Conservation (phyloP, 495 filamentous ascomycete genomes). For the Penicillium steckii region DNA sequence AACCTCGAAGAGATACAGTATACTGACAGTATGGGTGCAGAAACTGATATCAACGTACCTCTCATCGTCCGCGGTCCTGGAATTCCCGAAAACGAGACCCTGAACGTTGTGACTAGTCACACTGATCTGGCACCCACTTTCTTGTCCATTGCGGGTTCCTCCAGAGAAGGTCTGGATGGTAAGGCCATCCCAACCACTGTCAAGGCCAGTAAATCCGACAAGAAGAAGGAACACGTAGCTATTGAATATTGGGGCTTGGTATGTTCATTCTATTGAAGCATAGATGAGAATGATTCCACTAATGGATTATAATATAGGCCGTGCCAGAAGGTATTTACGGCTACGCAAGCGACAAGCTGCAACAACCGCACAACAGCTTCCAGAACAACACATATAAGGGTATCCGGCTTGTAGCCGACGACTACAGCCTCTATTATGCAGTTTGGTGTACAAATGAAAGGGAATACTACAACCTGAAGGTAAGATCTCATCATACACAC, state of each 20-base stretch:
- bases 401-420: conserved; percentile 47
- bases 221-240: conserved; percentile 55
- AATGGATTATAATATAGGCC: conserved; percentile 22
- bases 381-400: conserved; percentile 62
- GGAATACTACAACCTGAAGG: conserved; percentile 57
- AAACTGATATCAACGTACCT: conserved; percentile 69
- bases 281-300: not conserved
- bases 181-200: conserved; percentile 46
- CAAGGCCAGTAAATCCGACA: conserved; percentile 24
- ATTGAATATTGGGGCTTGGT: conserved; percentile 61
- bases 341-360: conserved; percentile 20
- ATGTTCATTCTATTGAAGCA: not conserved
- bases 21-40: conserved; percentile 17
- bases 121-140: conserved; percentile 68
- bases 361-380: conserved; percentile 17
- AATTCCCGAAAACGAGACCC: conserved; percentile 40
- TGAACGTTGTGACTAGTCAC: conserved; percentile 60
- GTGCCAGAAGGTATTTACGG: conserved; percentile 50
- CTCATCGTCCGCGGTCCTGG: conserved; percentile 58
- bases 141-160: conserved; percentile 42
- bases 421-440: conserved; percentile 56
- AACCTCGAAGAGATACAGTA: not conserved
- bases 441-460: conserved; percentile 61
- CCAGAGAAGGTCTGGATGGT: conserved; percentile 51
- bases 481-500: conserved; percentile 8